Base-by-base conservation (phyloP, 1,284 basidiomycete species). In the Ustilago hordei region DNA sequence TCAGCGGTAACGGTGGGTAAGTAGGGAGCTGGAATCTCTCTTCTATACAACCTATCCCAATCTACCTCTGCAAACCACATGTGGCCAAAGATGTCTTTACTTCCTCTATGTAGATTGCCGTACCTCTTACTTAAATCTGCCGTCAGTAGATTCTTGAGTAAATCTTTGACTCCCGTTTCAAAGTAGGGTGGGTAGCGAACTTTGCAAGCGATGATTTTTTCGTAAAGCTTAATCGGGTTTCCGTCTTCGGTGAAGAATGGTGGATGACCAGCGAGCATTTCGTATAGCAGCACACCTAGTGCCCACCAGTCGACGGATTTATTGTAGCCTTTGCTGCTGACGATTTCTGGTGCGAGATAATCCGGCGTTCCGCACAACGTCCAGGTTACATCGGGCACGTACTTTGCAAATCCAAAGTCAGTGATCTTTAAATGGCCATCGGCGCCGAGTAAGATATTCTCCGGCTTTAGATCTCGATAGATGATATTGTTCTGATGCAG, bases 241-340 rank as follows among this genome's bases (percentile, higher is more conserved):
- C 89, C 88, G 75, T 90, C 90, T 74, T 90, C 86, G 48, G 83
- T 86, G 58, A 83, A 86, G 62, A 86, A 86, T 0, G 85, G 85
- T 39, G 85, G 85, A 57, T 86, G 83, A 41, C 84, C 79, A 5
- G 76, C 68, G 23, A 90, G 86, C 89, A 90, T 90, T 81, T 90
- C 89, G 75, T 89, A 90, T 39, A 90, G 88, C 45, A 99, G 90
- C 34, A 99, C 95, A 55, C 96, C 96, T 38, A 99, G 90, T 0
- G 97, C 95, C 87, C 98, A 99, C 96, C 96, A 99, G 85, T 99
- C 97, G 1, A 99, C 96, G 79, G 91, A 93, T 87, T 98, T 98
- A 89, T 97, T 98, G 88, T 99, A 98, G 3, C 95, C 92, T 78
- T 93, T 92, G 78, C 94, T 93, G 69, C 91, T 91, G 62, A 98